phyloP scores from a whole-genome alignment of 768 basidiomycete species.

The Naganishia onofrii region DNA sequence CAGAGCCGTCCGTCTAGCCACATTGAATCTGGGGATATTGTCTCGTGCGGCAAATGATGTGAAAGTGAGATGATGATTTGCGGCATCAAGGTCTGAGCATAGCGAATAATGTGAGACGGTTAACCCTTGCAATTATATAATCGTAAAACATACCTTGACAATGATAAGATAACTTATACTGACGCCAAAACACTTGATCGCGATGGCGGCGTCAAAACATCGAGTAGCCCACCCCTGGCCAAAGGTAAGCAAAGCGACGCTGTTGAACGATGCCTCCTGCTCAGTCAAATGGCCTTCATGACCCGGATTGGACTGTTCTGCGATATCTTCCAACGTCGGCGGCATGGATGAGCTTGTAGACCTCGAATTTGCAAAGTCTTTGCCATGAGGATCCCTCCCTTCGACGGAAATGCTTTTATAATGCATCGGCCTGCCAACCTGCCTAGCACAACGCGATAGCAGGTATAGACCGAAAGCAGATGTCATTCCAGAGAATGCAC shows the following conservation, averaged over 20 bases:
- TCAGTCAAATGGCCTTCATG: slow-evolving; percentile 10
- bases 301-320: not conserved
- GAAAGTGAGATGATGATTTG: slow-evolving; percentile 80
- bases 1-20: slow-evolving; percentile 66
- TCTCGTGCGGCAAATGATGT: slow-evolving; percentile 56
- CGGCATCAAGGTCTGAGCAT: slow-evolving; percentile 77
- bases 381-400: slow-evolving; percentile 7
- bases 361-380: not conserved
- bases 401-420: slow-evolving; percentile 20
- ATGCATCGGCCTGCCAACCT: slow-evolving; percentile 54
- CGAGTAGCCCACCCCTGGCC: slow-evolving; percentile 59
- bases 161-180: slow-evolving; percentile 70
- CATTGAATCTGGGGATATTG: slow-evolving; percentile 40
- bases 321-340: slow-evolving; percentile 3
- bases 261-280: slow-evolving; percentile 48
- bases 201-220: slow-evolving; percentile 84
- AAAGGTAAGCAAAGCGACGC: slow-evolving; percentile 69
- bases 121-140: not conserved
- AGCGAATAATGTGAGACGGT: not conserved
- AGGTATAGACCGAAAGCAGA: slow-evolving; percentile 85
- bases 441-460: slow-evolving; percentile 75
- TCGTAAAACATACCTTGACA: slow-evolving; percentile 46
- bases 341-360: not conserved
- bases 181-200: slow-evolving; percentile 94
- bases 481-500: slow-evolving; percentile 71